Evolutionary conservation across 2,329 filamentous ascomycete species (phyloP), one percentile per base, ranked within the genome.

Genomic region (Elsinoe necatrix): DNA sequence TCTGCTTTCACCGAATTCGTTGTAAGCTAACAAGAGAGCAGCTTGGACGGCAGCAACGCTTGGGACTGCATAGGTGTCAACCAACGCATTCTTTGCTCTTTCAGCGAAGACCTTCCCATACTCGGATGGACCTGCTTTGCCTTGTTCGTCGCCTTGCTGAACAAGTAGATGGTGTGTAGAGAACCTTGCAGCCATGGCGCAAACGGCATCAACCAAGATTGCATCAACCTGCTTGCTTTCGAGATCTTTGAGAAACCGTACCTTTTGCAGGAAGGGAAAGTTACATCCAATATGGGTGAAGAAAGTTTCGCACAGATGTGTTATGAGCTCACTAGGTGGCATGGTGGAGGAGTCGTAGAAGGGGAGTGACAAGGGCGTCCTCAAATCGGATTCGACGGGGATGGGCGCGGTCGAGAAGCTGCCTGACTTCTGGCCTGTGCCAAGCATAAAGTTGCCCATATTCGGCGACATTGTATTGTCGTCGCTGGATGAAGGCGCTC

Each of bases 201-300:
- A 95, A 12, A 95, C 85, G 4, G 89, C 85, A 69, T 95, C 89
- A 1, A 95, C 89, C 0, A 95, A 75, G 60, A 95, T 93, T 0
- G 88, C 81, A 64, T 95, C 89, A 5, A 91, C 81, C 54, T 82
- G 80, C 67, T 93, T 95, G 61, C 92, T 88, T 65, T 84, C 83
- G 11, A 95, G 77, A 67, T 89, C 80, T n/a, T 78, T 79, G 47
- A 89, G 73, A 60, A 93, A 91, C 54, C 85, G 82, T 12, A 84
- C 78, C 56, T 84, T 79, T 56, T 85, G 85, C 21, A 95, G 69
- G 63, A 95, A 95, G 0, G 88, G 88, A 65, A 90, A 95, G 65
- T 86, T 95, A 70, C 87, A 93, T 7, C 89, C 89, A 2, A 95
- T 76, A 64, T 92, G 86, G 0, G 78, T 70, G 68, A 95, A 95